Conservation (phyloP, 768 basidiomycete species). For the Lactarius sanguifluus region DNA sequence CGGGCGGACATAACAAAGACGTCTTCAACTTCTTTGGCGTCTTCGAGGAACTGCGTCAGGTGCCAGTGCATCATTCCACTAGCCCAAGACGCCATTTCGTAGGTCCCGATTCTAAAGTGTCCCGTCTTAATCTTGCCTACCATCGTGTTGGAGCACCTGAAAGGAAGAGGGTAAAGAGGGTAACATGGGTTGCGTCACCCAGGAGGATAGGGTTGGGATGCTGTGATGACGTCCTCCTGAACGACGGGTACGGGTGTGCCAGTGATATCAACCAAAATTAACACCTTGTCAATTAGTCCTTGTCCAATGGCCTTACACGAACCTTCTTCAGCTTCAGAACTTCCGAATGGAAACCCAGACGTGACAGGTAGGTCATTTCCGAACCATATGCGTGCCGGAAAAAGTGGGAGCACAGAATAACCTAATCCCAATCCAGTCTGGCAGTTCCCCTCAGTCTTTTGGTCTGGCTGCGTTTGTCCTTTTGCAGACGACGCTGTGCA, state of each 20-base stretch:
- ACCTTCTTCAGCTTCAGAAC: background rate
- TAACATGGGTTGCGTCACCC: background rate
- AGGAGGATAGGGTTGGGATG: background rate
- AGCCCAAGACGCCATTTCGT: background rate
- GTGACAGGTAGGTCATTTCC: slow-evolving; percentile 3
- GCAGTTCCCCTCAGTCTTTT: slow-evolving; percentile 40
- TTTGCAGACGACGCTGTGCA: slow-evolving; percentile 48
- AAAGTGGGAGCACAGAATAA: slow-evolving; percentile 1
- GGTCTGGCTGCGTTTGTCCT: slow-evolving; percentile 51
- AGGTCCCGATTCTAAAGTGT: background rate
- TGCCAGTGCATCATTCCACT: background rate
- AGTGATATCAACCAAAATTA: background rate
- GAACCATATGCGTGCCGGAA: background rate
- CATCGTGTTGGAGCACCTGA: background rate
- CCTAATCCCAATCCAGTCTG: slow-evolving; percentile 31
- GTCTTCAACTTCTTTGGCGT: background rate
- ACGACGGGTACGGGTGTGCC: too few relatives aligned
- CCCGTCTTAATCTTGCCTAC: background rate
- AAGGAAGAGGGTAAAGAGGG: background rate
- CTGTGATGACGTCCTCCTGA: background rate
- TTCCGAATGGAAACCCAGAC: background rate
- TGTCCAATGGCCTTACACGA: background rate
- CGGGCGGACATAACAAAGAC: too few relatives aligned
- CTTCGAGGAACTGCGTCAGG: background rate
- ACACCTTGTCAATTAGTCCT: background rate